Evolutionary conservation across 805 yeast species (phyloP), one percentile per base, ranked within the genome.

Genomic region (Brettanomyces nanus): DNA sequence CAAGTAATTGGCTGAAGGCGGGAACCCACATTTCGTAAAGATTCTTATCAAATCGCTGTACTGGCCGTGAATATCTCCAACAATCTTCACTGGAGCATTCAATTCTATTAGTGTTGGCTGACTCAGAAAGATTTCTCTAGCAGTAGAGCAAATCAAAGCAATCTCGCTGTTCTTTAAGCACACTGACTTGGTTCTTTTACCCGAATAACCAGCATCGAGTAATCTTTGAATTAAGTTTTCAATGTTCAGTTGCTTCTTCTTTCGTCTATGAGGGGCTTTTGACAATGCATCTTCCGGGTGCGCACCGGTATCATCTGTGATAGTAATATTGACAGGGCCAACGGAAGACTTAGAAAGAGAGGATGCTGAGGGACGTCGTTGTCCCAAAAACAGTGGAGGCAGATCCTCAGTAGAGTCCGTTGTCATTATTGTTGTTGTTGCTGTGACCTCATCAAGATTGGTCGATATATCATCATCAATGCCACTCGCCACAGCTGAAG

Each of bases 31-130:
- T 65, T 87, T 82, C 40, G 95, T 86, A 62, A 92, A 86, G 42
- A 92, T 72, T 47, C 98, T 75, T 46, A 92, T 76, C 45, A 92
- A 68, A 62, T 92, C 98, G 36, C 84, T 83, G 57, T 81, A 92
- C 61, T 92, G 98, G 22, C 98, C 98, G 61, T 92, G 98, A 22
- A 92, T 95, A 58, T 92, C 98, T 34, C 94, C 94, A 4, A 84
- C 94, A 18, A 83, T 83, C 57, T 84, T 84, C 18, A 83, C 92
- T 0, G 94, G 92, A 2, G 92, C 85, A 31, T 85, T 75, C 43
- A 90, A 68, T 58, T 92, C 97, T 41, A 90, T 66, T 37, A 90
- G 63, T 4, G 96, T 73, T 5, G 98, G 98, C 58, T 92, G 97
- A 38, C 84, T 74, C 40, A 92, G 63, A 51, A 92, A 85, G 13